Conservation (phyloP, 2,329 filamentous ascomycete species). For the Aureobasidium musti region DNA sequence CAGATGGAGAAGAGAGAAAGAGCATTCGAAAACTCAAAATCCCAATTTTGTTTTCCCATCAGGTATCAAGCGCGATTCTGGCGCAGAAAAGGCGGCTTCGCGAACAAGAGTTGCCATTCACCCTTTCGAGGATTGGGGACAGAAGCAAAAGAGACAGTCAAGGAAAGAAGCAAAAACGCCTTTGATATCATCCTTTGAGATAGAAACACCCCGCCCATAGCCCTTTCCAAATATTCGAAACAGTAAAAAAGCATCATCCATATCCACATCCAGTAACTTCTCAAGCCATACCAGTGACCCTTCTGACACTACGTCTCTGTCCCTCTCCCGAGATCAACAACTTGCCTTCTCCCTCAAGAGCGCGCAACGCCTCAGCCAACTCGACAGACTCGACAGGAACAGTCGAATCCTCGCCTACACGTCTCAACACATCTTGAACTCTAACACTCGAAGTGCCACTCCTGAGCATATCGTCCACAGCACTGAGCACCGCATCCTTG, state of each 20-base stretch:
- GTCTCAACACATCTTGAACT: constrained; percentile 75
- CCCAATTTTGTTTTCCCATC: neutral
- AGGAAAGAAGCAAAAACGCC: constrained; percentile 9
- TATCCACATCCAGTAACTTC: neutral
- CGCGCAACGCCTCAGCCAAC: constrained; percentile 77
- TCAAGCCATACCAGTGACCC: constrained; percentile 61
- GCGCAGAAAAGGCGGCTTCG: neutral
- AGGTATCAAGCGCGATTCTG: neutral
- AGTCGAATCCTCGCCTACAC: constrained; percentile 69
- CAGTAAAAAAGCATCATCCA: neutral
- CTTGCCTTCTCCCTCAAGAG: constrained; percentile 79
- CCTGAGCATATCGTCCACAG: constrained; percentile 79
- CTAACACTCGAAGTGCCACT: constrained; percentile 64
- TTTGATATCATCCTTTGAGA: constrained; percentile 18
- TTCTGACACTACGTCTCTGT: constrained; percentile 74
- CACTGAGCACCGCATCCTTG: constrained; percentile 71
- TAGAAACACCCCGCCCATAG: constrained; percentile 7
- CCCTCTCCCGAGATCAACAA: constrained; percentile 84
- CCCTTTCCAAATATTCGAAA: neutral
- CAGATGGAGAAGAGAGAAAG: neutral
- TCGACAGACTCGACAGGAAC: constrained; percentile 72
- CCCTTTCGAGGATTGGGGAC: neutral
- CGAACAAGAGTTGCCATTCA: neutral
- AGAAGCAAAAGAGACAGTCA: neutral
- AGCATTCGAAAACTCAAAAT: neutral